Percentiles rank a stretch among this genome's conserved stretches.
Conservation (phyloP, 441 rosid species). For the Raphanus hybrid region DNA sequence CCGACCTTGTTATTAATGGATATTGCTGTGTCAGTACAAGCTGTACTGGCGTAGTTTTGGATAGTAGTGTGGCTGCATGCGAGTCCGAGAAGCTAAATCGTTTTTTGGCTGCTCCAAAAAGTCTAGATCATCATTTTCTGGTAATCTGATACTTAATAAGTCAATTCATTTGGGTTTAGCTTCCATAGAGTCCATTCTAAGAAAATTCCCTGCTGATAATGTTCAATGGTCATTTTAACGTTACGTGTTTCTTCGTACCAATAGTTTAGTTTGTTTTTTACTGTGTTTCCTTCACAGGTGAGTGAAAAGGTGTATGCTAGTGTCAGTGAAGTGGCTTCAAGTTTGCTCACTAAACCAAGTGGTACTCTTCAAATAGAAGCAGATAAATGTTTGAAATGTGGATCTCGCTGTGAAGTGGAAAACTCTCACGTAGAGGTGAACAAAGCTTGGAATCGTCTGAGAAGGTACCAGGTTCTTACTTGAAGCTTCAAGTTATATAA, state of each 20-base stretch:
- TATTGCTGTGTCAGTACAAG: conserved; percentile 59
- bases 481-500: conserved; percentile 10
- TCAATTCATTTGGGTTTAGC: neutral
- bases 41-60: conserved; percentile 77
- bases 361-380: conserved; percentile 43
- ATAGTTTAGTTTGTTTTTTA: neutral
- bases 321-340: conserved; percentile 44
- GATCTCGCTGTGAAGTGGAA: conserved; percentile 52
- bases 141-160: conserved; percentile 43
- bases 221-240: conserved; percentile 1
- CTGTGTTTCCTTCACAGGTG: conserved; percentile 40
- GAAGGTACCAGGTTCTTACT: conserved; percentile 49
- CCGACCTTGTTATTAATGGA: conserved; percentile 77
- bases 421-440: conserved; percentile 49
- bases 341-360: conserved; percentile 38
- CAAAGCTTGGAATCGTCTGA: conserved; percentile 59
- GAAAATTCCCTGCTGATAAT: neutral
- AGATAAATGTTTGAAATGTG: conserved; percentile 71
- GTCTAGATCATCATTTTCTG: conserved; percentile 48
- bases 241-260: neutral
- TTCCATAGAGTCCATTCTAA: neutral
- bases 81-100: conserved; percentile 50
- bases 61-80: conserved; percentile 41
- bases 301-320: conserved; percentile 40
- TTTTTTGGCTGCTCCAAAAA: conserved; percentile 29